Base-by-base conservation (phyloP, 768 basidiomycete genomes). In the Dentipellis fragilis region DNA sequence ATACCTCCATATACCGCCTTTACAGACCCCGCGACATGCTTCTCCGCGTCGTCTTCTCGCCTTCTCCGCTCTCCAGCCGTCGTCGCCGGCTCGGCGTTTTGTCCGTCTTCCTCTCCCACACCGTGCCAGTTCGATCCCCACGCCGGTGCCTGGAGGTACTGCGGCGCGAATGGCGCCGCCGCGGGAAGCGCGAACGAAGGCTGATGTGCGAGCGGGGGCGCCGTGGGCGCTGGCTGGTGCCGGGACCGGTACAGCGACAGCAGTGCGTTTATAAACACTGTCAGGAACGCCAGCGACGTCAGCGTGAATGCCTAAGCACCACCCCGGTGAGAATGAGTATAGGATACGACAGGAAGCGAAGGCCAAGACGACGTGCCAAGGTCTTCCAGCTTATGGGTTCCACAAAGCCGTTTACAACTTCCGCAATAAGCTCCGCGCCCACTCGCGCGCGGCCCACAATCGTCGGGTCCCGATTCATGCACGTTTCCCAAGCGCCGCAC, bases 321-420 rank as follows among this genome's bases (percentile, higher is more conserved):
- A 6, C 29, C 29, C 58, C 59, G 17, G 55, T 69, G 49, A 64
- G 40, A 22, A 52, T 57, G 17, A 57, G 29, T 29, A 29, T 29
- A 29, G 29, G 29, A 29, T 29, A 6, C 29, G 29, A 29, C 29
- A 6, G 3, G 3, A 6, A 46, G 49, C 46, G 42, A 49, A 56
- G 29, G n/a, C 10, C 55, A 47, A 45, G 14, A 42, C 46, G 52
- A 64, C 88, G 70, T 59, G 91, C 95, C 69, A 97, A 72, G 11
- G 93, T 93, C 73, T 94, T 96, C 92, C 93, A 97, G 68, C 88
- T 93, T 71, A 99, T 94, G 50, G 89, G 88, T 66, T 99, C 95
- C 12, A 98, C 89, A 66, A 99, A 99, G 1, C 91, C 85, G 67
- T 97, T 96, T 59, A 97, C 85, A 46, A 97, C 88, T 66, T 96